phyloP scores from a whole-genome alignment of 768 basidiomycete genomes.

The Tulasnella sp. region DNA sequence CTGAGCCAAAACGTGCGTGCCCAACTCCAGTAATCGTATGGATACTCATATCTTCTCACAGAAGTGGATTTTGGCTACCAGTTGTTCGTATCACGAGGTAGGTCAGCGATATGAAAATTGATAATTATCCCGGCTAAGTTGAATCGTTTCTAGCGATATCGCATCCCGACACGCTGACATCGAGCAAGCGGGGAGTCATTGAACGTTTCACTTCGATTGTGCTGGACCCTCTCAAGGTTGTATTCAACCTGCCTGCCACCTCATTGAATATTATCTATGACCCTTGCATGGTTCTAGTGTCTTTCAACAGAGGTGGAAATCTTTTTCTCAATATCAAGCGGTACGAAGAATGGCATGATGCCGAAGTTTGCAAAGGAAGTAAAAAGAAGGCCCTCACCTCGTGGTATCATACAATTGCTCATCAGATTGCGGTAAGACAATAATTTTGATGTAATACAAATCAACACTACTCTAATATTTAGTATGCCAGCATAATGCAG shows the following conservation, averaged over 20 bases:
- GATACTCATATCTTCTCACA: conserved; percentile 21
- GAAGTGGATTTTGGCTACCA: conserved; percentile 12
- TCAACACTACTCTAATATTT: too few species aligned
- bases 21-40: neutral
- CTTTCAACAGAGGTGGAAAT: conserved; percentile 83
- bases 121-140: neutral
- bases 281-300: conserved; percentile 62
- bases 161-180: conserved; percentile 37
- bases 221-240: conserved; percentile 45
- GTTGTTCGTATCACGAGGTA: conserved; percentile 40
- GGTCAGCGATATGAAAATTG: conserved; percentile 26
- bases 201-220: conserved; percentile 57
- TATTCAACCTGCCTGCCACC: conserved; percentile 61
- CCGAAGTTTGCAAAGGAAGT: conserved; percentile 28
- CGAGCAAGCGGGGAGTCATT: conserved; percentile 38
- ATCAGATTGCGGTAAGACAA: conserved; percentile 61
- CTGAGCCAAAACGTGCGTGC: conserved; percentile 43
- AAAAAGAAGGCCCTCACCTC: conserved; percentile 59
- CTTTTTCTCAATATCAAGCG: conserved; percentile 78
- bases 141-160: conserved; percentile 39
- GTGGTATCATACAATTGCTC: conserved; percentile 88
- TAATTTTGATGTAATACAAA: too few species aligned
- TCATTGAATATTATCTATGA: conserved; percentile 86
- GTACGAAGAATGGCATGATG: conserved; percentile 77
- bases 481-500: conserved; percentile 73